Conservation (phyloP, 1,139 yeast species). For the Geotrichum aggregatum region DNA sequence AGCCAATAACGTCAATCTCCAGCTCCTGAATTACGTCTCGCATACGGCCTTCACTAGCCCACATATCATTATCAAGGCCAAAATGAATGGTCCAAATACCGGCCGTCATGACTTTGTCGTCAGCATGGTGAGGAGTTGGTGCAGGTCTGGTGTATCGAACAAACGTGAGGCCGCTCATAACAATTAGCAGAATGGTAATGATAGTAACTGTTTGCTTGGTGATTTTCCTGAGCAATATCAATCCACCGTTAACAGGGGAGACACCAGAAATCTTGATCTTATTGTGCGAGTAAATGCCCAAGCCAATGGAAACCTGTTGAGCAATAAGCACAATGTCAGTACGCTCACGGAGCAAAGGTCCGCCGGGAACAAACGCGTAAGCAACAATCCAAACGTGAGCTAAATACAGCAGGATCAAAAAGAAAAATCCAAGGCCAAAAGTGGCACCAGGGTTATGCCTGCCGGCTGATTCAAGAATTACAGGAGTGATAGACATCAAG, state of each 20-base stretch:
- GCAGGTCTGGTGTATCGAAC: slow-evolving; percentile 55
- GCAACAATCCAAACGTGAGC: slow-evolving; percentile 97
- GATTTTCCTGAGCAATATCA: slow-evolving; percentile 28
- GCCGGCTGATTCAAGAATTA: slow-evolving; percentile 54
- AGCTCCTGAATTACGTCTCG: slow-evolving; percentile 74
- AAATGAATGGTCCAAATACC: slow-evolving; percentile 99
- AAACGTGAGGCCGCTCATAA: slow-evolving; percentile 47
- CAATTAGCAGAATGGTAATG: slow-evolving; percentile 32
- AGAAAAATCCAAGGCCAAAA: slow-evolving; percentile 53
- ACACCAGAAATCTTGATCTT: slow-evolving; percentile 25
- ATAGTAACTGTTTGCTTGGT: slow-evolving; percentile 32
- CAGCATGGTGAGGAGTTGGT: slow-evolving; percentile 73
- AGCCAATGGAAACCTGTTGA: slow-evolving; percentile 48
- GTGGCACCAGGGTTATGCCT: slow-evolving; percentile 56
- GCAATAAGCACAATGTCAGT: slow-evolving; percentile 64
- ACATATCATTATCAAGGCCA: slow-evolving; percentile 95
- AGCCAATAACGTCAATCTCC: slow-evolving; percentile 84
- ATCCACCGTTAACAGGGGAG: slow-evolving; percentile 24
- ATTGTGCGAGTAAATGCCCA: slow-evolving; percentile 34
- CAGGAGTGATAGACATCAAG: slow-evolving; percentile 60
- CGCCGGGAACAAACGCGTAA: slow-evolving; percentile 96
- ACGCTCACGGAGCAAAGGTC: slow-evolving; percentile 80
- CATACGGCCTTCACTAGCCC: slow-evolving; percentile 95
- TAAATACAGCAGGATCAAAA: slow-evolving; percentile 55
- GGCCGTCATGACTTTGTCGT: slow-evolving; percentile 73